Conservation (phyloP, 2,329 filamentous ascomycete genomes). For the Trichoderma polysporum region DNA sequence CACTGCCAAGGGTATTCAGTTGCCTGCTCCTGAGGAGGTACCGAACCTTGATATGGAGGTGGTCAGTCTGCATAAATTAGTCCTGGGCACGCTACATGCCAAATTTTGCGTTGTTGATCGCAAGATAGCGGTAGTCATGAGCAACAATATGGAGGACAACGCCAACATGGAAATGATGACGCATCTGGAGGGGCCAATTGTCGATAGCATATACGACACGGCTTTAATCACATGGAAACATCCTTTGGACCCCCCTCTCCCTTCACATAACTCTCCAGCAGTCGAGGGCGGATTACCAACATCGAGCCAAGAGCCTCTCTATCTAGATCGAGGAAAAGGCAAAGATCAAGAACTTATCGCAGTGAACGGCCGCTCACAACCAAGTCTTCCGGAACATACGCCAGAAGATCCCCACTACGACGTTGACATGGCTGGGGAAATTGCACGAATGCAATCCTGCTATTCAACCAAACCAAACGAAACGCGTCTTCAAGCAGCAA, state of each 20-base stretch:
- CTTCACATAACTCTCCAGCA: constrained; percentile 9
- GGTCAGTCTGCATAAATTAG: constrained; percentile 67
- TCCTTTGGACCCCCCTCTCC: constrained; percentile 37
- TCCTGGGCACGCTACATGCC: constrained; percentile 72
- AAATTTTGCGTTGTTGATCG: constrained; percentile 79
- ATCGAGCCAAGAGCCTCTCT: constrained; percentile 1
- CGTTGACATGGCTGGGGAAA: constrained; percentile 57
- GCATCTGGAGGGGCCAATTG: constrained; percentile 72
- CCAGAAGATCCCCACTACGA: constrained; percentile 65
- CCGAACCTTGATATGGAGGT: constrained; percentile 72
- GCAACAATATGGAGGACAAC: constrained; percentile 78
- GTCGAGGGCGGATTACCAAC: constrained; percentile 10
- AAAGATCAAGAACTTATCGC: background rate
- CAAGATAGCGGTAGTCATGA: constrained; percentile 67
- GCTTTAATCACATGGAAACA: constrained; percentile 72
- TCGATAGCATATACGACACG: constrained; percentile 73
- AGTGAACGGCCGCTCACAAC: background rate
- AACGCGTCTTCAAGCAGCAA: constrained; percentile 57
- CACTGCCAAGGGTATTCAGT: constrained; percentile 53
- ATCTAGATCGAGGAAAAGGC: background rate
- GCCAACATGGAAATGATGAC: constrained; percentile 81
- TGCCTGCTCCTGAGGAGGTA: constrained; percentile 64
- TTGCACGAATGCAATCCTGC: constrained; percentile 58
- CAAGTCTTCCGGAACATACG: constrained; percentile 53
- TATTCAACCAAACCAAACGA: constrained; percentile 53